A percentile compares a stretch with the other conserved stretches of the same genome.
phyloP scores from a whole-genome alignment of 305 asterid genomes.

The Solanum hybrid region DNA sequence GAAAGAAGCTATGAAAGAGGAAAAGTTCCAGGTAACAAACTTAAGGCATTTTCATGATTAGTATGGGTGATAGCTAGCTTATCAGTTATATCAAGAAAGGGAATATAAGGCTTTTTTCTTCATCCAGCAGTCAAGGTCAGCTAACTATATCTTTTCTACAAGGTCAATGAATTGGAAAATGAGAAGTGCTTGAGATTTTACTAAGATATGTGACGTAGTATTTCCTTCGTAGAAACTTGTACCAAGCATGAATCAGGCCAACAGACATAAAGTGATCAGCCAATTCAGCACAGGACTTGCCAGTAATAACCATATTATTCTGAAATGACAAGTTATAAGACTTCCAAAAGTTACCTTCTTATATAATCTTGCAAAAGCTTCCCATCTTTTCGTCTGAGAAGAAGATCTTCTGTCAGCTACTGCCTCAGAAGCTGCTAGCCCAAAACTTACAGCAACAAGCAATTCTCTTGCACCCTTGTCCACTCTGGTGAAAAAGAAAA shows the following conservation, averaged over 20 bases:
- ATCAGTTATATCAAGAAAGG: background rate
- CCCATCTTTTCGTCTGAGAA: constrained; percentile 77
- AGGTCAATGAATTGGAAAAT: background rate
- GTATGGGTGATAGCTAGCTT: background rate
- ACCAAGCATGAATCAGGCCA: background rate
- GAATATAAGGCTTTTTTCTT: background rate
- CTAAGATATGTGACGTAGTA: background rate
- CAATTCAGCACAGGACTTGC: background rate
- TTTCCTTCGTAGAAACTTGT: background rate
- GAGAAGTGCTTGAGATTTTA: background rate
- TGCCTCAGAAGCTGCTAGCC: constrained; percentile 70
- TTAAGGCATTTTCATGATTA: background rate
- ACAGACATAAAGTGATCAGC: background rate
- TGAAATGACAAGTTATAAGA: background rate
- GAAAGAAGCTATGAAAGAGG: background rate
- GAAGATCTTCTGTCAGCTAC: constrained; percentile 88
- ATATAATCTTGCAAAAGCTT: constrained; percentile 72
- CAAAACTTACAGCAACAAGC: constrained; percentile 94
- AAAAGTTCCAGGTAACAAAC: background rate
- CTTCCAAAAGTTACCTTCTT: constrained; percentile 48
- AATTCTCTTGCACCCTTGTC: constrained; percentile 77
- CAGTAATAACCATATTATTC: background rate
- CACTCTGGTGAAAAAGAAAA: constrained; percentile 43
- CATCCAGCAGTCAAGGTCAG: background rate
- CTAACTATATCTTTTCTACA: background rate